Percentiles rank a stretch among this genome's conserved stretches.
These are phyloP conservation scores for Stemphylium vesicarium DNA, from an alignment of 2,329 filamentous ascomycete species.

Conservation along the genomic window DNA sequence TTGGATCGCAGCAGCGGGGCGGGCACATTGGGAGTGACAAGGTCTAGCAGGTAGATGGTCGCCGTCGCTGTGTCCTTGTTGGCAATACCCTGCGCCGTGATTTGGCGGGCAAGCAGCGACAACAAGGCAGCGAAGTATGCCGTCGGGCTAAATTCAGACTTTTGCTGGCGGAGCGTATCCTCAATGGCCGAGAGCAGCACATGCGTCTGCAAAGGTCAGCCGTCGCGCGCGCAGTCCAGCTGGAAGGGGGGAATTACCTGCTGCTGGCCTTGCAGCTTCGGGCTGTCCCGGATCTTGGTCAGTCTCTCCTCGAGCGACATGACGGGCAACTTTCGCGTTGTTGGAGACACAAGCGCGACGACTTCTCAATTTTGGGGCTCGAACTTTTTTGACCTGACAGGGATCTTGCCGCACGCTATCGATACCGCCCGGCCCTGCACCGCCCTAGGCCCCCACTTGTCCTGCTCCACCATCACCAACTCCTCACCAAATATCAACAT, in stretches of 20 bases:
- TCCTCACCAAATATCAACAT: too few species aligned
- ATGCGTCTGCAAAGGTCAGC: constrained; percentile 66
- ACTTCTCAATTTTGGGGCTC: constrained; percentile 17
- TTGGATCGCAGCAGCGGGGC: constrained; percentile 88
- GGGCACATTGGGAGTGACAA: constrained; percentile 84
- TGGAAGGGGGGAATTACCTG: constrained; percentile 64
- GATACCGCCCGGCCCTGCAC: constrained; percentile 13
- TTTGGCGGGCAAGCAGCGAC: constrained; percentile 80
- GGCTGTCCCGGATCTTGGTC: constrained; percentile 90
- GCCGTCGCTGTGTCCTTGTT: constrained; percentile 85
- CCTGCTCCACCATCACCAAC: too few species aligned
- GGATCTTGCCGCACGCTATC: constrained; percentile 20
- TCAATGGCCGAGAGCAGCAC: constrained; percentile 91
- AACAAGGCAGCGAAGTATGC: constrained; percentile 96
- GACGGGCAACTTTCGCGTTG: constrained; percentile 30
- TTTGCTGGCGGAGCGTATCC: constrained; percentile 87
- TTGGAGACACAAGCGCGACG: constrained; percentile 9
- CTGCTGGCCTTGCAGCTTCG: constrained; percentile 93
- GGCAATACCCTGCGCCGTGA: constrained; percentile 67
- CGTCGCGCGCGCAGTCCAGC: background rate
- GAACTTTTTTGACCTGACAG: constrained; percentile 23
- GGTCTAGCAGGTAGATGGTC: constrained; percentile 93
- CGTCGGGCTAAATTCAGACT: constrained; percentile 81
- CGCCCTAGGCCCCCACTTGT: background rate
- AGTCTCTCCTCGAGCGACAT: constrained; percentile 84